Evolutionary conservation across 2,329 filamentous ascomycete genomes (phyloP).

Genomic region (Lecanoromycetidae sp.): DNA sequence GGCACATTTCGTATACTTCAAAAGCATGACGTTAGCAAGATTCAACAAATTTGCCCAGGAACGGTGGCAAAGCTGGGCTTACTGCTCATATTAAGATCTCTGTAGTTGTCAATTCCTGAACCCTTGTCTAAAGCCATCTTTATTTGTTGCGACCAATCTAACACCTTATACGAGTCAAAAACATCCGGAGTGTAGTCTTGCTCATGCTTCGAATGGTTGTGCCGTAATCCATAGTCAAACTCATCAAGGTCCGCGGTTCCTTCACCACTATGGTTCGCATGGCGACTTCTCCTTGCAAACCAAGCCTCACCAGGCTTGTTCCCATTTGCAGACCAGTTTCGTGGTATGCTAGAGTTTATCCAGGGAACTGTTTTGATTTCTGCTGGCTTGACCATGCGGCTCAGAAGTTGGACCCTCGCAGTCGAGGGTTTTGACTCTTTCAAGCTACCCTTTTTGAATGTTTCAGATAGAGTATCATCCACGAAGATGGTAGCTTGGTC

Average conservation of each 20-base stretch:
- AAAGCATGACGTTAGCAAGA: not conserved
- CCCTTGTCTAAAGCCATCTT: not conserved
- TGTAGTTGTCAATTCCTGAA: constrained; percentile 11
- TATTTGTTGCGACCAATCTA: constrained; percentile 22
- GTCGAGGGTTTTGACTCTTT: constrained; percentile 14
- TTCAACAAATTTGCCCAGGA: not conserved
- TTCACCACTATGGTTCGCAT: constrained; percentile 15
- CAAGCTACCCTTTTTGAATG: constrained; percentile 9
- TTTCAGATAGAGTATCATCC: constrained; percentile 14
- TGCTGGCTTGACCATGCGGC: not conserved
- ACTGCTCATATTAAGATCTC: constrained; percentile 18
- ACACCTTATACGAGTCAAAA: constrained; percentile 22
- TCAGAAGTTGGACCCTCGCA: constrained; percentile 13
- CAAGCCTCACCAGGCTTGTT: constrained; percentile 15
- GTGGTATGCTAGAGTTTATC: constrained; percentile 14
- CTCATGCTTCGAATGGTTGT: constrained; percentile 19
- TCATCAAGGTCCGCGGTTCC: constrained; percentile 18
- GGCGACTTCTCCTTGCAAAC: constrained; percentile 17
- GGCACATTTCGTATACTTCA: constrained; percentile 25
- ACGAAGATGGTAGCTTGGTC: constrained; percentile 14
- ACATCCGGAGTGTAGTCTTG: constrained; percentile 20
- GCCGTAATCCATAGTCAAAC: constrained; percentile 17
- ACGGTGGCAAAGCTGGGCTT: not conserved
- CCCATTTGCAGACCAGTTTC: constrained; percentile 9
- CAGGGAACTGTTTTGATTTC: constrained; percentile 12